Conservation (phyloP, 495 filamentous ascomycete genomes). For the Xylaria venustula region DNA sequence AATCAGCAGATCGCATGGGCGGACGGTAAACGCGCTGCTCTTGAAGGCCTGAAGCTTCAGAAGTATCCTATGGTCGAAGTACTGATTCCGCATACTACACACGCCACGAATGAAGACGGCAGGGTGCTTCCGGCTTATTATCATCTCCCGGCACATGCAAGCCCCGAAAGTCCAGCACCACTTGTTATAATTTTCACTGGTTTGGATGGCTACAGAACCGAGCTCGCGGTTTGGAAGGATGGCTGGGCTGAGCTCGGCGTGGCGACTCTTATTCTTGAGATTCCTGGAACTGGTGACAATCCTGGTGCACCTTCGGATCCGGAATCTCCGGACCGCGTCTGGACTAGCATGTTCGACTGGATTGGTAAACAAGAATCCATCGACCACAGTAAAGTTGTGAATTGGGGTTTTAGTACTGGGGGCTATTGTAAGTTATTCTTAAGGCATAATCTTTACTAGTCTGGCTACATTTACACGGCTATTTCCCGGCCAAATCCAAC, state of each 20-base stretch:
- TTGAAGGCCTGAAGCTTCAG: slow-evolving; percentile 51
- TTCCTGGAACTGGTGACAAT: slow-evolving; percentile 73
- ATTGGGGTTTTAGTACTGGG: slow-evolving; percentile 69
- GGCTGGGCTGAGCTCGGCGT: slow-evolving; percentile 56
- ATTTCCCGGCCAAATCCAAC: too few relatives aligned
- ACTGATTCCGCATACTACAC: slow-evolving; percentile 56
- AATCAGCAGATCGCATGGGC: slow-evolving; percentile 58
- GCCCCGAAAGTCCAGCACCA: slow-evolving; percentile 41
- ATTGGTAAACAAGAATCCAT: slow-evolving; percentile 49
- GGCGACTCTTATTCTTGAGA: slow-evolving; percentile 61
- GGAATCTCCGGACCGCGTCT: slow-evolving; percentile 48
- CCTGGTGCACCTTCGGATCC: slow-evolving; percentile 54
- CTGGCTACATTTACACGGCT: too few relatives aligned
- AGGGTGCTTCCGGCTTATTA: slow-evolving; percentile 56
- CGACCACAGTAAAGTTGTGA: slow-evolving; percentile 53
- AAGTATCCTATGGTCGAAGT: slow-evolving; percentile 53
- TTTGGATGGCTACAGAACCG: slow-evolving; percentile 71
- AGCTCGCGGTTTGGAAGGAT: slow-evolving; percentile 63
- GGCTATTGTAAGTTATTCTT: slow-evolving; percentile 58
- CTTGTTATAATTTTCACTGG: slow-evolving; percentile 67
- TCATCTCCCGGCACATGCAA: slow-evolving; percentile 47
- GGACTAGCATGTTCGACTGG: slow-evolving; percentile 64
- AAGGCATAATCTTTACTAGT: too few relatives aligned
- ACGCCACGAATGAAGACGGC: slow-evolving; percentile 46
- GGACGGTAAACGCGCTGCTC: slow-evolving; percentile 47